Percentiles rank a stretch among this genome's conserved stretches.
Conservation (phyloP, 2,329 filamentous ascomycete species). For the Knufia fluminis region DNA sequence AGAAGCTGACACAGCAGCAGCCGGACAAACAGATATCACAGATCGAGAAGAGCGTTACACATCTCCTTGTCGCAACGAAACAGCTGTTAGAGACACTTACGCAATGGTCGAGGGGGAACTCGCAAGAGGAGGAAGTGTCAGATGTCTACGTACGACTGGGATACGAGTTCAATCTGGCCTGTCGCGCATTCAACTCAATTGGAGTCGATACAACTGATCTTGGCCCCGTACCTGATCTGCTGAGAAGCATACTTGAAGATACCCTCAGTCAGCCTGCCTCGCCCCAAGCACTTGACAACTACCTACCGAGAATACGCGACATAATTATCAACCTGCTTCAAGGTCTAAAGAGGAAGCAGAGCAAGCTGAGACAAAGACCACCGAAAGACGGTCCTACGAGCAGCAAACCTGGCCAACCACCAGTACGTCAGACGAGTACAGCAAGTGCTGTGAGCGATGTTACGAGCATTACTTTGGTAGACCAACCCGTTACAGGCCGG, state of each 20-base stretch:
- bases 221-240: slow-evolving; percentile 84
- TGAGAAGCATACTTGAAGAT: slow-evolving; percentile 85
- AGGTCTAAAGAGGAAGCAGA: slow-evolving; percentile 93
- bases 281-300: slow-evolving; percentile 84
- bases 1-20: slow-evolving; percentile 31
- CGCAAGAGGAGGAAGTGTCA: slow-evolving; percentile 89
- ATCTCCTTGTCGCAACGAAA: slow-evolving; percentile 94
- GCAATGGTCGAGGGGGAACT: slow-evolving; percentile 88
- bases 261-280: slow-evolving; percentile 95
- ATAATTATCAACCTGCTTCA: slow-evolving; percentile 98
- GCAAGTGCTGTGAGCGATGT: slow-evolving; percentile 39
- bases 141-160: slow-evolving; percentile 96
- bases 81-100: slow-evolving; percentile 95
- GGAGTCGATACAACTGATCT: slow-evolving; percentile 91
- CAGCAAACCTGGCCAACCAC: slow-evolving; percentile 18
- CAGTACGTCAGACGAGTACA: slow-evolving; percentile 36
- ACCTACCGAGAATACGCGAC: slow-evolving; percentile 86
- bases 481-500: slow-evolving; percentile 26
- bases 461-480: slow-evolving; percentile 30
- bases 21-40: slow-evolving; percentile 73
- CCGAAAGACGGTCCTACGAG: slow-evolving; percentile 40
- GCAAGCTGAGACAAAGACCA: slow-evolving; percentile 59
- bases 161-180: slow-evolving; percentile 99
- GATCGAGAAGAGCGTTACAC: slow-evolving; percentile 98
- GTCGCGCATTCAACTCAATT: slow-evolving; percentile 90